Percentiles rank a stretch among this genome's conserved stretches.
phyloP scores from a whole-genome alignment of 2,329 filamentous ascomycete genomes.

The Pochonia chlamydosporia region DNA sequence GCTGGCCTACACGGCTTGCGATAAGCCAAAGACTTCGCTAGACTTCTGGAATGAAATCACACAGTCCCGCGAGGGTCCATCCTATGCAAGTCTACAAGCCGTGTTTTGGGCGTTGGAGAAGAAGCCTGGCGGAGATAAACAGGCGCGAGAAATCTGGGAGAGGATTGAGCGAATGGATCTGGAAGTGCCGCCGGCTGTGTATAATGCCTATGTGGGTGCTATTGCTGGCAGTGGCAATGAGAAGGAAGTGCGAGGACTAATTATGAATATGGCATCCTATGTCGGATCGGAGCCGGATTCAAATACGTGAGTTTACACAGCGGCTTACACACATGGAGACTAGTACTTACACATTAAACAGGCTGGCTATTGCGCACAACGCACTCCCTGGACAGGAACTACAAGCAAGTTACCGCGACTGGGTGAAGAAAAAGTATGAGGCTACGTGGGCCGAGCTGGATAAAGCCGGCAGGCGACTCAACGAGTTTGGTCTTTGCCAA shows the following conservation, averaged over 20 bases:
- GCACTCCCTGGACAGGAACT: conserved; percentile 58
- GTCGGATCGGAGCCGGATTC: conserved; percentile 62
- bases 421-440: conserved; percentile 65
- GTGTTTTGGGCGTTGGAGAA: conserved; percentile 74
- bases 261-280: conserved; percentile 61
- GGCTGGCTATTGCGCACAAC: conserved; percentile 72
- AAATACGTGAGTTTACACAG: conserved; percentile 57
- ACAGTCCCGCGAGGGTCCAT: conserved; percentile 79
- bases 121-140: conserved; percentile 49
- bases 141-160: conserved; percentile 64
- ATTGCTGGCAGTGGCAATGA: conserved; percentile 67
- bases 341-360: conserved; percentile 35
- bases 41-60: conserved; percentile 81
- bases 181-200: conserved; percentile 67
- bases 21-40: conserved; percentile 59
- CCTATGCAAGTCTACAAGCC: conserved; percentile 72
- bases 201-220: conserved; percentile 70
- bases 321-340: not conserved
- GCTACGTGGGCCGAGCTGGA: conserved; percentile 63
- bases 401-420: conserved; percentile 66
- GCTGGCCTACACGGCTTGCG: conserved; percentile 72
- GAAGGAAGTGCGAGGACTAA: conserved; percentile 59
- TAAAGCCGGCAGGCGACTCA: conserved; percentile 40
- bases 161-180: conserved; percentile 70
- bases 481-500: conserved; percentile 37